Evolutionary conservation across 441 rosid species (phyloP).

Genomic region (Aquilaria agallochum): DNA sequence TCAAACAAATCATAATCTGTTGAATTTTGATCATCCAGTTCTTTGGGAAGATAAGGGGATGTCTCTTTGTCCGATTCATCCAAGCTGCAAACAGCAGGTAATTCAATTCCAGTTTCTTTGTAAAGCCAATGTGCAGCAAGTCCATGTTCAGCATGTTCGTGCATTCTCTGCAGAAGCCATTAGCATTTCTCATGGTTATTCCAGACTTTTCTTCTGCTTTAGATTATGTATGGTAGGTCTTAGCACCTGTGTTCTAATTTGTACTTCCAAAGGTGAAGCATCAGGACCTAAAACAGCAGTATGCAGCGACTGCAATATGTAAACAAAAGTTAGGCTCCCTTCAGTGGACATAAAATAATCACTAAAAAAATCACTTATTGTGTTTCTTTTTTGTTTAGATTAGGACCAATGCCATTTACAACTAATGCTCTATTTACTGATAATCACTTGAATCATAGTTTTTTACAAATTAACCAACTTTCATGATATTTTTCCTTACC

Average conservation of each 20-base stretch:
- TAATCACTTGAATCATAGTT: not conserved
- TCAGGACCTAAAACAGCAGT: slow-evolving; percentile 81
- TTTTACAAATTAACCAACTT: no score
- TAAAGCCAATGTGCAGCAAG: slow-evolving; percentile 90
- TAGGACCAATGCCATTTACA: no score
- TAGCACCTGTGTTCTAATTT: slow-evolving; percentile 75
- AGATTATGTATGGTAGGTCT: slow-evolving; percentile 7
- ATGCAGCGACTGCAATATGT: slow-evolving; percentile 63
- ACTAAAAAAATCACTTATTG: no score
- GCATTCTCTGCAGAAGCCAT: slow-evolving; percentile 50
- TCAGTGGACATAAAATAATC: no score
- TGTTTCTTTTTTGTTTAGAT: no score
- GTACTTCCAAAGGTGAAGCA: slow-evolving; percentile 71
- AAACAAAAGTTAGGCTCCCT: slow-evolving; percentile 9
- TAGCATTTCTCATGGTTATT: slow-evolving; percentile 11
- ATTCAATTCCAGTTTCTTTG: slow-evolving; percentile 56
- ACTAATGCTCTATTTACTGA: not conserved
- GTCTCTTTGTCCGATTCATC: slow-evolving; percentile 46
- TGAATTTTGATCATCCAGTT: slow-evolving; percentile 31
- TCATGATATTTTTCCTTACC: no score
- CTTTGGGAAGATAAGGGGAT: slow-evolving; percentile 36
- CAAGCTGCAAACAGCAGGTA: slow-evolving; percentile 31
- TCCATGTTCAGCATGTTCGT: slow-evolving; percentile 78
- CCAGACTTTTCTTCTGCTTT: slow-evolving; percentile 3
- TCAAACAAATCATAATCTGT: slow-evolving; percentile 33